phyloP scores from a whole-genome alignment of 2,329 filamentous ascomycete genomes.

The Botrytis fabae region DNA sequence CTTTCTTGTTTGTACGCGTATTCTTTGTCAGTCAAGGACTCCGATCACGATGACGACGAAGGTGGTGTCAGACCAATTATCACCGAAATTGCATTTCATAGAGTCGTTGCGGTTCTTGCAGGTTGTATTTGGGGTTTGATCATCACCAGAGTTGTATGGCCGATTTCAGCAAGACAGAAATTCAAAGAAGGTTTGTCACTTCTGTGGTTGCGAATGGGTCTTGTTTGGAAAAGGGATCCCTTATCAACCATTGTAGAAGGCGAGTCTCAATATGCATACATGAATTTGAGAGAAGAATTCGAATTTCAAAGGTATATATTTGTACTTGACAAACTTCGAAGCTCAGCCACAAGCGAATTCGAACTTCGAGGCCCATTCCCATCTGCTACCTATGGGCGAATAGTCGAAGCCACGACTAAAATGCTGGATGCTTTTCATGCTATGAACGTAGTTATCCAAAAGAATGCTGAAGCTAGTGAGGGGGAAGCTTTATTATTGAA shows the following conservation, averaged over 20 bases:
- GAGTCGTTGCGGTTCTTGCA: constrained; percentile 80
- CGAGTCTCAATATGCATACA: constrained; percentile 63
- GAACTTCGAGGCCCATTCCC: constrained; percentile 88
- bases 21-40: constrained; percentile 76
- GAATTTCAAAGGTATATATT: constrained; percentile 78
- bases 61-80: constrained; percentile 83
- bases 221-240: constrained; percentile 95
- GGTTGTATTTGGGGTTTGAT: constrained; percentile 93
- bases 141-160: constrained; percentile 87
- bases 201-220: constrained; percentile 90
- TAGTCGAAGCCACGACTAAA: constrained; percentile 76
- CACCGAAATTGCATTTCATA: constrained; percentile 81
- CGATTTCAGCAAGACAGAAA: constrained; percentile 84
- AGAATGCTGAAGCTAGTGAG: constrained; percentile 70
- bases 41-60: constrained; percentile 84
- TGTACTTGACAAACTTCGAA: constrained; percentile 71
- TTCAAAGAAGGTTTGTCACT: constrained; percentile 86
- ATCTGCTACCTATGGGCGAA: constrained; percentile 66
- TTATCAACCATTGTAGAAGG: constrained; percentile 69
- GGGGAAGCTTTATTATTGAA: constrained; percentile 80
- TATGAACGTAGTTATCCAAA: constrained; percentile 89
- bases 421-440: constrained; percentile 94
- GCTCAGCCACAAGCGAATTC: constrained; percentile 78
- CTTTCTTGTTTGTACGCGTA: constrained; percentile 93
- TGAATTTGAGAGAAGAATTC: constrained; percentile 84